phyloP scores from a whole-genome alignment of 192 early-diverging fungal genomes.

The Umbelopsis ramanniana region DNA sequence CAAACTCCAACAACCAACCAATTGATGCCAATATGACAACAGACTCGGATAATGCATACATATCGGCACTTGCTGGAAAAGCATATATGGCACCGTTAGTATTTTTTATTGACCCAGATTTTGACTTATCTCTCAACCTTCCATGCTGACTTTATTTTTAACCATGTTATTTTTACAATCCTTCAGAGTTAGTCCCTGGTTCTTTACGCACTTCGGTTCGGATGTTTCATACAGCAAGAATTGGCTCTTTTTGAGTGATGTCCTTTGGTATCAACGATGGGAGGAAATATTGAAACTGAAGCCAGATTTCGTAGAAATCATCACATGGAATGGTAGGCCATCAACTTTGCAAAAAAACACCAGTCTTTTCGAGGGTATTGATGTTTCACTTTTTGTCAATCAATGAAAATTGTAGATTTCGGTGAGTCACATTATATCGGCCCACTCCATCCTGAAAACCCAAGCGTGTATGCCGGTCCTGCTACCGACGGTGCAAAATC shows the following conservation, averaged over 20 bases:
- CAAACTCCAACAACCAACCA: conserved; percentile 1
- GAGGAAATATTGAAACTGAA: not conserved
- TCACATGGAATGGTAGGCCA: conserved; percentile 7
- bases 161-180: not conserved
- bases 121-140: not conserved
- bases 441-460: conserved; percentile 9
- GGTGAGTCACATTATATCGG: conserved; percentile 12
- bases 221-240: not conserved
- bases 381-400: too few species aligned
- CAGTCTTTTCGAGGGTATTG: not conserved
- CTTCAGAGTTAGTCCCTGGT: conserved; percentile 8
- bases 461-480: not conserved
- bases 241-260: conserved; percentile 11
- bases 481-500: not conserved
- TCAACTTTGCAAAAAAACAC: not conserved
- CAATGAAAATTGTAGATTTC: not conserved
- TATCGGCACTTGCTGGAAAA: not conserved
- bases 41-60: conserved; percentile 4
- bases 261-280: conserved; percentile 12
- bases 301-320: conserved; percentile 17
- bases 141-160: not conserved
- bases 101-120: not conserved
- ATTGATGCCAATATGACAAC: conserved; percentile 12
- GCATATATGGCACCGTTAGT: conserved; percentile 22
- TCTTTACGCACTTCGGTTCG: conserved; percentile 13